These are phyloP conservation scores for Puccinia triticina DNA, from an alignment of 1,284 basidiomycete species.

Conservation along the genomic window DNA sequence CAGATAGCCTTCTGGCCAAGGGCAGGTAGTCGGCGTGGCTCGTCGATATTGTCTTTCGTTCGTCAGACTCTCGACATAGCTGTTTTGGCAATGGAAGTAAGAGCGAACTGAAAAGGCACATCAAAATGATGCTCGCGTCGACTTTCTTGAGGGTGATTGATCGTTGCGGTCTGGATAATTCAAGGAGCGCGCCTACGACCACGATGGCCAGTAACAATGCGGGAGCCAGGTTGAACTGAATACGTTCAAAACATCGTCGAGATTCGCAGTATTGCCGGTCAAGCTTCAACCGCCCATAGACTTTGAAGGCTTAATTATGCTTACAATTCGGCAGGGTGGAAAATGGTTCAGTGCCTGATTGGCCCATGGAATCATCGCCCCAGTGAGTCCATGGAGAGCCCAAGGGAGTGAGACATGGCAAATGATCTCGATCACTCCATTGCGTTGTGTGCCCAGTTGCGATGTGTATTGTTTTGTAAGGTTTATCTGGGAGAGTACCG, in stretches of 20 bases:
- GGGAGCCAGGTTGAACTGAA: conserved; percentile 27
- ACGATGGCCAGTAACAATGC: conserved; percentile 3
- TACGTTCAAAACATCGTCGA: not conserved
- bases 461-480: not conserved
- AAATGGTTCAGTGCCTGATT: not conserved
- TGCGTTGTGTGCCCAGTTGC: not conserved
- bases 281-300: not conserved
- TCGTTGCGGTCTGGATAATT: not conserved
- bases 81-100: conserved; percentile 26
- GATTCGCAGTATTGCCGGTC: not conserved
- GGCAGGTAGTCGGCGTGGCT: conserved; percentile 57
- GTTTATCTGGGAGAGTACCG: not conserved
- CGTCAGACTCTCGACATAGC: conserved; percentile 31
- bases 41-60: not conserved
- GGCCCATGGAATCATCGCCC: conserved; percentile 19
- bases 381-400: not conserved
- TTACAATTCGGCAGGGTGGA: conserved; percentile 23
- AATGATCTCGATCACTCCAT: conserved; percentile 7
- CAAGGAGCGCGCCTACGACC: not conserved
- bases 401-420: conserved; percentile 2
- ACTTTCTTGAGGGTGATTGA: not conserved
- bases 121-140: not conserved
- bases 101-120: not conserved
- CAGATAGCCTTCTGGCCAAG: conserved; percentile 70
- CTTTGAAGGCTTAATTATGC: not conserved